phyloP scores from a whole-genome alignment of 192 early-diverging fungal genomes.

The Mortierella hygrophila region DNA sequence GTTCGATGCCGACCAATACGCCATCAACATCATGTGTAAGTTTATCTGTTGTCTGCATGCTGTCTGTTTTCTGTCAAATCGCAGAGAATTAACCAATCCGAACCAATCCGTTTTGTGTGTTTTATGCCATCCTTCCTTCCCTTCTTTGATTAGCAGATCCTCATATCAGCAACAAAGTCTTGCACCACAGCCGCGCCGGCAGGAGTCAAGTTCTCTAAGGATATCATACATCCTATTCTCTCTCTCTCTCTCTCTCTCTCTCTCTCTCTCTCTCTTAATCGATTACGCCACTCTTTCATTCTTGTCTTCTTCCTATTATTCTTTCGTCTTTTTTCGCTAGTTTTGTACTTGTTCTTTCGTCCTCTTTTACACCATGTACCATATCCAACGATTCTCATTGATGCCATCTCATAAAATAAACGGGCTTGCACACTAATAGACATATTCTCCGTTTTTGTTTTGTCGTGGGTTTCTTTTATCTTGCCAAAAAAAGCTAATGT shows the following conservation, averaged over 20 bases:
- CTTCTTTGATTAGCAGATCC: neutral
- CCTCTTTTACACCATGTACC: too few species aligned
- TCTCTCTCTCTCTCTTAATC: neutral
- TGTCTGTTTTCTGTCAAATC: neutral
- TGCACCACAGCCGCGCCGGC: neutral
- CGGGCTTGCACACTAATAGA: neutral
- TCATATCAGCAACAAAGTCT: neutral
- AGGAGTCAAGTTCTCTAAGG: neutral
- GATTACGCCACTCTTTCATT: too few species aligned
- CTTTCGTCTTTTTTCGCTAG: neutral
- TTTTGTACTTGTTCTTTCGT: neutral
- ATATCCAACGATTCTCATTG: too few species aligned
- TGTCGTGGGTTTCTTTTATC: neutral
- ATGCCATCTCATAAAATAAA: too few species aligned
- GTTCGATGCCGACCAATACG: neutral
- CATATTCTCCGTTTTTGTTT: neutral
- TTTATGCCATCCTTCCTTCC: neutral
- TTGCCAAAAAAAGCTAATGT: neutral
- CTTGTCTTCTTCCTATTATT: neutral
- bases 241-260: neutral
- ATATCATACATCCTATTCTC: neutral
- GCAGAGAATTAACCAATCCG: neutral
- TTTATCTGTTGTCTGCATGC: neutral
- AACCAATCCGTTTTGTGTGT: neutral
- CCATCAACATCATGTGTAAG: conserved; percentile 11